Evolutionary conservation across 495 filamentous ascomycete genomes (phyloP), one percentile per base, ranked within the genome.

Genomic region (Hapsidospora chrysogenum): DNA sequence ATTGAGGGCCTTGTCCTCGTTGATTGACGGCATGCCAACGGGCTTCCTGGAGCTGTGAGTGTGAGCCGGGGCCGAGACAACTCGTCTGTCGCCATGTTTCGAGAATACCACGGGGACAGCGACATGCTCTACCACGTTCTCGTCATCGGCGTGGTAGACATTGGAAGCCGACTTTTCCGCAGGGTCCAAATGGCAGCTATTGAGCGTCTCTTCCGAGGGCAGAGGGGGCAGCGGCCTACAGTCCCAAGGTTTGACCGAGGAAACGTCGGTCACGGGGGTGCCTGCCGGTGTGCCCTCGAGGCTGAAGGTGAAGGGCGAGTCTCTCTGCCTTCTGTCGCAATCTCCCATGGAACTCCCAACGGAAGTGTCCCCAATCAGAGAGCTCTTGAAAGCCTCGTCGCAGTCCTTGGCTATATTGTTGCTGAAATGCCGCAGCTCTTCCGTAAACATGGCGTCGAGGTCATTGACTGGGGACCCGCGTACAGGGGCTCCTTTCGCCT

Each of bases 311-410:
- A 53, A 54, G 0, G 45, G 45, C 10, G 44, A 31, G 35, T 45
- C 36, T 20, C 46, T 38, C 32, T 42, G 29, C 15, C 41, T 22
- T 37, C 41, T 13, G 6, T 34, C 29, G 11, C 31, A 35, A 20
- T 44, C 42, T 16, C 20, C 23, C 33, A 36, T 4, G 8, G 33
- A 36, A 16, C 33, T 22, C 8, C 20, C 14, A n/a, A 36, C 6
- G 21, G 33, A 36, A 5, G 23, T 15, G 11, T 28, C 21, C 1
- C 66, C 58, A 0, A 78, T 47, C 0, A 76, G 75, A 22, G 70
- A 74, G 17, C 74, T 69, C 43, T 82, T 84, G 55, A 94, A 95
- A 1, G 85, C 85, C 42, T 85, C 82, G 41, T 71, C 67, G 29
- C 61, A 68, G 33, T 67, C 58, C 39, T 59, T 58, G 16, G 64